Evolutionary conservation across 208 protist species (phyloP).

Genomic region (Leishmania amazonensis): DNA sequence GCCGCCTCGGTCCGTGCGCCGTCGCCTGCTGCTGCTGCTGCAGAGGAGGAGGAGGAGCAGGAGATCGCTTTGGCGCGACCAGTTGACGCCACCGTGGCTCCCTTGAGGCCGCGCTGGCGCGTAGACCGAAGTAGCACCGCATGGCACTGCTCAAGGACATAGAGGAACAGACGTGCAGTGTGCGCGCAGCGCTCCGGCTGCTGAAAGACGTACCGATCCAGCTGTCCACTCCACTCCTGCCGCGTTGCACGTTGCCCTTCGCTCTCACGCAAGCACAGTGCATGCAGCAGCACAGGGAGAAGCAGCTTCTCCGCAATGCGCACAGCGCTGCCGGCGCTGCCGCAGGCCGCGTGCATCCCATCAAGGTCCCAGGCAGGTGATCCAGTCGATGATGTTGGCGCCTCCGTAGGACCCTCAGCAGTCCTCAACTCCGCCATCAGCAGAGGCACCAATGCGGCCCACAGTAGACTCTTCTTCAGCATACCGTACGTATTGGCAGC

Average conservation of each 20-base stretch:
- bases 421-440: slow-evolving; percentile 24
- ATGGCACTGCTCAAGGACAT: slow-evolving; percentile 45
- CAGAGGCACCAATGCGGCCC: slow-evolving; percentile 33
- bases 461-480: slow-evolving; percentile 22
- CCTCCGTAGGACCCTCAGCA: not conserved
- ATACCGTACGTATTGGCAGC: slow-evolving; percentile 53
- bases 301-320: slow-evolving; percentile 39
- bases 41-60: not conserved
- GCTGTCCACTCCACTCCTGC: slow-evolving; percentile 34
- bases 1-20: not conserved
- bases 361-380: not conserved
- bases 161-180: slow-evolving; percentile 42
- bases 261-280: slow-evolving; percentile 55
- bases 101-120: slow-evolving; percentile 47
- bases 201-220: slow-evolving; percentile 39
- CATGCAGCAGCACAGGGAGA: slow-evolving; percentile 55
- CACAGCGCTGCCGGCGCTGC: not conserved
- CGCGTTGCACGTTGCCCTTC: slow-evolving; percentile 42
- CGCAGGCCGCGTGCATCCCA: not conserved
- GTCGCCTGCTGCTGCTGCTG: not conserved
- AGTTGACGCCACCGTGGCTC: not conserved
- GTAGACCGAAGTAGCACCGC: slow-evolving; percentile 34
- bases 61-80: too few species aligned
- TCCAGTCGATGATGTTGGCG: not conserved
- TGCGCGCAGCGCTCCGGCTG: slow-evolving; percentile 29